Base-by-base conservation (phyloP, 2,329 filamentous ascomycete genomes). In the Grosmannia clavigera region DNA sequence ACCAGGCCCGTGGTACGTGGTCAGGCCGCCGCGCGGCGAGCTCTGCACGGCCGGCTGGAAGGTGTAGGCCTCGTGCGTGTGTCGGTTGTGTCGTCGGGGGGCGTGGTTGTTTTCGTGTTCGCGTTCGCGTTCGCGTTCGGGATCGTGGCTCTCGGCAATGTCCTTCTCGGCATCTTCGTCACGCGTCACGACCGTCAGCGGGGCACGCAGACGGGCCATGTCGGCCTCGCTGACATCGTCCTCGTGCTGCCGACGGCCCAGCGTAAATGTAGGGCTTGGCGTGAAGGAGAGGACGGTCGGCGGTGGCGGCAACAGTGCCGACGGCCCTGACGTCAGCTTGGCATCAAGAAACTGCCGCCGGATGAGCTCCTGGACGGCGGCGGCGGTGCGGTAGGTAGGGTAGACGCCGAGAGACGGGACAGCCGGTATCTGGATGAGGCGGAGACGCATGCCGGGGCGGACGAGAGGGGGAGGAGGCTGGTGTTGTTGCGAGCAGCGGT, bases 1-100 rank as follows among this genome's bases (percentile, higher is more conserved):
- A 0, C 92, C 92, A 0, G 92, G 94, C 0, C 92, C 94, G 70
- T 99, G 94, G 75, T 96, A 97, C 3, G 94, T 97, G 0, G 90
- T 92, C 65, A 95, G 84, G 0, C 94, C 94, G 63, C 94, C 94
- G 59, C 94, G 85, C n/a, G 84, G 81, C 16, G 89, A 87, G 67
- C 85, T 79, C 52, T 82, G 73, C 66, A 94, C 83, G n/a, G 81
- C 76, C 3, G 86, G 87, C 31, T 70, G 64, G 66, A 73, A 76
- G 6, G 57, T 61, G 66, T 43, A 74, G 38, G 40, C 10, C 3
- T 54, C 52, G 52, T 31, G 51, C 1, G 12, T 27, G 22, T 51
- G 51, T 29, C 51, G 51, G 51, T 29, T 29, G 27, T 7, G 9
- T 10, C 16, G 4, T 11, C 33, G 9, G 52, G n/a, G 12, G 22